Percentiles rank a stretch among this genome's conserved stretches.
Conservation (phyloP, 768 basidiomycete species). For the Trametes elegans region DNA sequence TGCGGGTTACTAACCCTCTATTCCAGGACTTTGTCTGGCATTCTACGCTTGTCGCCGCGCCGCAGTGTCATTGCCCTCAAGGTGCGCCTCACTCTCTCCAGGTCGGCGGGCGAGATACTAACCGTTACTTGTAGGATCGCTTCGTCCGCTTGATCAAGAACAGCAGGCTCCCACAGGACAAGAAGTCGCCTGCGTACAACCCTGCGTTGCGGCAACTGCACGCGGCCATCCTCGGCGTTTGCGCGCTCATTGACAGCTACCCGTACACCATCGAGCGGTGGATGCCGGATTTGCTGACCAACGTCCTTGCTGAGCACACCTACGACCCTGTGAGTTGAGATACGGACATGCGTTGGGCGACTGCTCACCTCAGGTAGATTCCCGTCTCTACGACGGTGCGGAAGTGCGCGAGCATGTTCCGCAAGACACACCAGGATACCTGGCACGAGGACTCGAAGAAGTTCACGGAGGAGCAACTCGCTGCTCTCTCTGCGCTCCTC, state of each 20-base stretch:
- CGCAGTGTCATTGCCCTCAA: constrained; percentile 74
- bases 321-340: constrained; percentile 68
- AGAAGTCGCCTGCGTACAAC: constrained; percentile 66
- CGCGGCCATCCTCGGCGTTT: constrained; percentile 91
- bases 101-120: constrained; percentile 21
- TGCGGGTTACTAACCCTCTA: background rate
- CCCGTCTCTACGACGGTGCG: constrained; percentile 85
- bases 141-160: constrained; percentile 74
- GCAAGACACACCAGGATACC: constrained; percentile 82
- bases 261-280: constrained; percentile 95
- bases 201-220: constrained; percentile 75
- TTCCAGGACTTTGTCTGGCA: constrained; percentile 71
- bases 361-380: constrained; percentile 40
- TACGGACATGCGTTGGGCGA: background rate
- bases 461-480: constrained; percentile 84
- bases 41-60: constrained; percentile 77
- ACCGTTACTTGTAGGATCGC: constrained; percentile 50
- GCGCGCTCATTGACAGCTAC: constrained; percentile 89
- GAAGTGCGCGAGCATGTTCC: constrained; percentile 77
- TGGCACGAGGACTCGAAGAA: constrained; percentile 88
- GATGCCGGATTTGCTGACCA: constrained; percentile 84
- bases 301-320: constrained; percentile 75
- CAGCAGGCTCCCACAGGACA: constrained; percentile 58
- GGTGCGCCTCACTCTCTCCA: constrained; percentile 32
- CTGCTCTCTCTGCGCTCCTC: constrained; percentile 77